These are phyloP conservation scores for Yamagishiella unicocca DNA, from an alignment of 139 green algal genomes.

Conservation along the genomic window DNA sequence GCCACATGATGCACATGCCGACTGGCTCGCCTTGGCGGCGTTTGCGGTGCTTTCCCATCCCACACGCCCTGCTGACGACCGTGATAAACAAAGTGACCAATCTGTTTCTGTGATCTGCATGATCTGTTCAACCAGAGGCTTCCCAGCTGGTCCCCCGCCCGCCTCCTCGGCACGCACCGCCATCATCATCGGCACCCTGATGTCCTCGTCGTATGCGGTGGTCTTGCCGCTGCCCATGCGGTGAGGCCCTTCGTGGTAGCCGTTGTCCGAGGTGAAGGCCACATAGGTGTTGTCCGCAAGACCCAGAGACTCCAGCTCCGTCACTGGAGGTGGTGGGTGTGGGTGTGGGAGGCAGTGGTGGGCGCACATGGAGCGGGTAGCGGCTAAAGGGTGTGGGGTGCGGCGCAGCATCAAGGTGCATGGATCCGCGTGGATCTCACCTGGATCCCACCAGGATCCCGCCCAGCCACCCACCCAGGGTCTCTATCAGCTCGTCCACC, in stretches of 20 bases:
- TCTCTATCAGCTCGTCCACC: conserved; percentile 43
- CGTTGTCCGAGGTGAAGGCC: conserved; percentile 19
- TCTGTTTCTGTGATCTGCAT: no score
- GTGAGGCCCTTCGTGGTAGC: conserved; percentile 39
- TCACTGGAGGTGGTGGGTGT: not conserved
- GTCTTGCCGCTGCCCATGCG: conserved; percentile 38
- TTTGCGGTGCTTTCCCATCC: no score
- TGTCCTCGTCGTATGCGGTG: conserved; percentile 33
- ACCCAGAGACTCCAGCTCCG: not conserved
- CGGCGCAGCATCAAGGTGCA: no score
- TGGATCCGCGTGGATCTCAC: no score
- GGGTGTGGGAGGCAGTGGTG: not conserved
- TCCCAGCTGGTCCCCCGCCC: not conserved
- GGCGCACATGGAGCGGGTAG: not conserved
- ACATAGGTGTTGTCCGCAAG: not conserved
- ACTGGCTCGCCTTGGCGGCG: no score
- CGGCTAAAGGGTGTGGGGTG: no score
- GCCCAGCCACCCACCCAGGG: not conserved
- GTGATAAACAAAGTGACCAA: no score
- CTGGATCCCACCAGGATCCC: no score
- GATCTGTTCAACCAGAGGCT: no score
- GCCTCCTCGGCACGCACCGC: not conserved
- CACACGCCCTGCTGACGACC: no score
- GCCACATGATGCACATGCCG: no score
- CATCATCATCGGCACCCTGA: conserved; percentile 20